A percentile compares a stretch with the other conserved stretches of the same genome.
Conservation (phyloP, 768 basidiomycete species). For the Leccinum arenicola region DNA sequence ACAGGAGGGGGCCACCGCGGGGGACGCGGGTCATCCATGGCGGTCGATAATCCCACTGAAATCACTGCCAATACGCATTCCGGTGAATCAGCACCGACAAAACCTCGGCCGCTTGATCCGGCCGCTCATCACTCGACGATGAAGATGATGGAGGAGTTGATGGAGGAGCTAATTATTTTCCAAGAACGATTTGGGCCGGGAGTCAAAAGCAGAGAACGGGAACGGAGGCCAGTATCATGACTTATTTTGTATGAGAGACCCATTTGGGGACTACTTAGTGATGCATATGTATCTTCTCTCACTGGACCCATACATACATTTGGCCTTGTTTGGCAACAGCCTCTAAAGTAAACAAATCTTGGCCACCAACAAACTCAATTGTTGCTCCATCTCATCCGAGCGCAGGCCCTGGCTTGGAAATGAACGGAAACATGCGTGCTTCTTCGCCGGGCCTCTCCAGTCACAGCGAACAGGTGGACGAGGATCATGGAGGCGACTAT, state of each 20-base stretch:
- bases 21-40: conserved; percentile 31
- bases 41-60: conserved; percentile 27
- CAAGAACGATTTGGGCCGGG: conserved; percentile 82
- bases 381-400: background rate
- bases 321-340: conserved; percentile 29
- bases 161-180: conserved; percentile 85
- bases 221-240: conserved; percentile 42
- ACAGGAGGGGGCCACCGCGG: conserved; percentile 10
- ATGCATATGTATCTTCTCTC: conserved; percentile 11
- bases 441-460: conserved; percentile 15
- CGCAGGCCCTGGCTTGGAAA: background rate
- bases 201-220: conserved; percentile 49
- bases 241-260: conserved; percentile 9
- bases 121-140: conserved; percentile 46
- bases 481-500: conserved; percentile 25
- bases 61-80: conserved; percentile 14
- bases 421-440: conserved; percentile 7
- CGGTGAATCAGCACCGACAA: conserved; percentile 10
- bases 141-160: conserved; percentile 87
- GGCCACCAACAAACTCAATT: background rate
- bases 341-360: conserved; percentile 24
- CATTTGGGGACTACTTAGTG: background rate
- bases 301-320: conserved; percentile 4
- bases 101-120: conserved; percentile 6
- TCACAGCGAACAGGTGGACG: conserved; percentile 21